These are phyloP conservation scores for Neonectria neomacrospora DNA, from an alignment of 2,329 filamentous ascomycete genomes.

Conservation along the genomic window DNA sequence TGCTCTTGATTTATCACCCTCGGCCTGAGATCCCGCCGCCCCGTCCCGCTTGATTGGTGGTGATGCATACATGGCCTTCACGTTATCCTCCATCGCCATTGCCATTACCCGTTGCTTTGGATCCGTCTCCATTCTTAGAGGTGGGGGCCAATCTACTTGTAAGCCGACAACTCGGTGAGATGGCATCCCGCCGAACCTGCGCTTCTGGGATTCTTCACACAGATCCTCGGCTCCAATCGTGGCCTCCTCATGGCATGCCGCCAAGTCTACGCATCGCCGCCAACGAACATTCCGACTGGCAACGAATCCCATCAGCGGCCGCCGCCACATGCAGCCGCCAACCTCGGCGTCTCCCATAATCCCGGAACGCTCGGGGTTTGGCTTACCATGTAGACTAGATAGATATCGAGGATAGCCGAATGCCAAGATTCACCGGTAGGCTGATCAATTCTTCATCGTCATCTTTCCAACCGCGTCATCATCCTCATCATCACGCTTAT, in stretches of 20 bases:
- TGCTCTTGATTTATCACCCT: constrained; percentile 38
- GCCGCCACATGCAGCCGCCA: constrained; percentile 13
- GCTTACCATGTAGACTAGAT: constrained; percentile 31
- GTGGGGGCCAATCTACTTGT: background rate
- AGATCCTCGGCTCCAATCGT: constrained; percentile 15
- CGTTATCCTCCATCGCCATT: background rate
- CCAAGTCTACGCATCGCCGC: constrained; percentile 3
- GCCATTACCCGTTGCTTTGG: background rate
- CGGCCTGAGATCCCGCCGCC: constrained; percentile 32
- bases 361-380: constrained; percentile 37
- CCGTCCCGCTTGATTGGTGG: constrained; percentile 15
- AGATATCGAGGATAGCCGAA: background rate
- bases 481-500: background rate
- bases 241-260: background rate
- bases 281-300: constrained; percentile 15
- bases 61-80: constrained; percentile 25
- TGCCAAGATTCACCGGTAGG: background rate
- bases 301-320: constrained; percentile 21
- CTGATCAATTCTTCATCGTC: background rate
- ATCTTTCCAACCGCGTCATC: background rate
- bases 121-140: background rate
- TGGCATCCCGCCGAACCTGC: constrained; percentile 10
- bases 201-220: constrained; percentile 1
- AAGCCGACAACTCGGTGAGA: background rate
- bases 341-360: constrained; percentile 12